Evolutionary conservation across 164 flowering plant genomes (phyloP), one percentile per base, ranked within the genome.

Genomic region (Macadamia integrifolia): DNA sequence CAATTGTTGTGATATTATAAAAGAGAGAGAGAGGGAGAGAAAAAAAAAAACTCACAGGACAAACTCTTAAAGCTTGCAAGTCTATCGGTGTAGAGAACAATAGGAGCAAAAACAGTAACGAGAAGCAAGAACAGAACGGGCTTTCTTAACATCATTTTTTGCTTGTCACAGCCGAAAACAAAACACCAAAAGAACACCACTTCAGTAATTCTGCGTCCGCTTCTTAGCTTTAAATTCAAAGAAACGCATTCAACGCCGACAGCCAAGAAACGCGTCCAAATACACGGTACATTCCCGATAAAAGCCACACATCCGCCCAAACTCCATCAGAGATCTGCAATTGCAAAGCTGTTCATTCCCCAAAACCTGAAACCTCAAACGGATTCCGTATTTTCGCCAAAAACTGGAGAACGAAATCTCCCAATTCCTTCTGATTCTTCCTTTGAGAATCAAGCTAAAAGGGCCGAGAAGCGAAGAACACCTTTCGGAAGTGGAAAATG

Each of bases 101-200:
- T 82, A 0, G 97, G 98, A 43, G 98, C 84, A 53, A 92, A 65
- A 44, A 94, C 92, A 0, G 98, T 87, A 13, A 89, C 69, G 31
- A 75, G 66, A 32, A 94, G 82, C 81, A 94, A 73, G 61, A 78
- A 66, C 76, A 89, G 1, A 60, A 90, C 93, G 28, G 85, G 58
- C 53, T 76, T 84, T 62, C 97, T 81, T 48, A 81, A 48, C 83
- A 60, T 75, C 87, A 83, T 72, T 52, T 28, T 67, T 64, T 46
- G 1, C 3, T 35, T 3, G 9, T 35, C 30, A 23, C 28, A 58
- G 23, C 53, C 64, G 42, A 70, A 70, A 62, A 53, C 17, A 0
- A 53, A 49, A 49, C 11, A 4, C 2, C 11, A 49, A 49, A 23
- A 49, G 15, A 14, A 10, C 15, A 10, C 15, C 15, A 14, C 53